Conservation (phyloP, 164 flowering plant species). For the Chimonanthus salicifolius region DNA sequence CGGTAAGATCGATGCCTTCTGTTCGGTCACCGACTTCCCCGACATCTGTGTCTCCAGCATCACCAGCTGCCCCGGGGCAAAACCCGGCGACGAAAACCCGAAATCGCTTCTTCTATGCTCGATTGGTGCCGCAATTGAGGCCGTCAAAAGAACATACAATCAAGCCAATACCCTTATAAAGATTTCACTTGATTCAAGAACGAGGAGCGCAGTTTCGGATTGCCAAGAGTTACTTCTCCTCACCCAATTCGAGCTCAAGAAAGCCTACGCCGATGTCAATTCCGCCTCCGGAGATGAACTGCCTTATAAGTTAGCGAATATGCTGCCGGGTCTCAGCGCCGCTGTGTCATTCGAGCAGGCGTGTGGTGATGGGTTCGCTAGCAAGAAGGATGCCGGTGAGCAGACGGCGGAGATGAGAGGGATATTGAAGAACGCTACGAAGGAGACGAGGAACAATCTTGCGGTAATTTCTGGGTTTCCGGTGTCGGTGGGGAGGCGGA, state of each 20-base stretch:
- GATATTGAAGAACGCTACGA: not conserved
- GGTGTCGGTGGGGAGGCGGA: not conserved
- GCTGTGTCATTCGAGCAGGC: conserved; percentile 2
- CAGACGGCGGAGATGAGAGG: not conserved
- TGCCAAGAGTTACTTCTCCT: conserved; percentile 34
- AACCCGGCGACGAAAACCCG: not conserved
- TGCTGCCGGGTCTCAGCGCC: conserved; percentile 7
- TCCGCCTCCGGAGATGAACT: conserved; percentile 14
- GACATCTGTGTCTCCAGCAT: not conserved
- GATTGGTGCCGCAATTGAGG: not conserved
- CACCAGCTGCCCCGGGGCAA: not conserved
- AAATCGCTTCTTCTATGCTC: not conserved
- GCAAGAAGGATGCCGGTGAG: not conserved
- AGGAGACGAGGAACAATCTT: conserved; percentile 1
- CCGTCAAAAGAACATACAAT: not conserved
- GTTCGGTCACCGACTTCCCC: not conserved
- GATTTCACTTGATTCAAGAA: not conserved
- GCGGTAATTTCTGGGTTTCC: not conserved
- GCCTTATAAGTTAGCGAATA: conserved; percentile 14
- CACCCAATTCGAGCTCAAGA: conserved; percentile 34
- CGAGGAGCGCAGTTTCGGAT: conserved; percentile 11
- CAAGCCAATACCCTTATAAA: not conserved
- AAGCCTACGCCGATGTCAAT: conserved; percentile 22
- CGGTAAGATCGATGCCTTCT: not conserved
- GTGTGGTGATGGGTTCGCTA: conserved; percentile 3